Conservation (phyloP, 352 stramenopile species). For the Thraustochytrium aureum region DNA sequence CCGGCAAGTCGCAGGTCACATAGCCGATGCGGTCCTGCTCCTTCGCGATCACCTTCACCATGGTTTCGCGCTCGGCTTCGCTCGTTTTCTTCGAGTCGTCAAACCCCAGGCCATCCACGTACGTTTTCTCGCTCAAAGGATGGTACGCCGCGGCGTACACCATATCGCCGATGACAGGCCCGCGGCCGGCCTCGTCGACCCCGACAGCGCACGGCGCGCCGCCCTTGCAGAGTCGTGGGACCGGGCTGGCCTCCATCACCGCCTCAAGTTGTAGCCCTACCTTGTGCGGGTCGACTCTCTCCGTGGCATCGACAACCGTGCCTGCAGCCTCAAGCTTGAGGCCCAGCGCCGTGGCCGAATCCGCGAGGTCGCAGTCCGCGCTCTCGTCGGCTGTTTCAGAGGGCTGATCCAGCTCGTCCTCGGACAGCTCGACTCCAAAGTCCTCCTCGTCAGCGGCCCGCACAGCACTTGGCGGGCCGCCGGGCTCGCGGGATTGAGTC, state of each 20-base stretch:
- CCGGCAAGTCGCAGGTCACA: constrained; percentile 81
- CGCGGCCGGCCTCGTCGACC: constrained; percentile 92
- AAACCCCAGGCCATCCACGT: constrained; percentile 79
- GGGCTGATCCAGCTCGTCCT: neutral
- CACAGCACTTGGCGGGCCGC: no score
- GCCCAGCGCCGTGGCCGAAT: no score
- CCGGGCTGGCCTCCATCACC: constrained; percentile 66
- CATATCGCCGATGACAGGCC: constrained; percentile 91
- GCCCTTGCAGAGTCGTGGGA: constrained; percentile 66
- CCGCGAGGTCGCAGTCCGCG: no score
- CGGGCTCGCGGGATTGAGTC: no score
- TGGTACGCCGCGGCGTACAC: constrained; percentile 91
- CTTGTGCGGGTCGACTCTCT: no score
- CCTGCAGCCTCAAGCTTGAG: no score
- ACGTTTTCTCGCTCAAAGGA: constrained; percentile 66
- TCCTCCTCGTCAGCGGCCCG: neutral
- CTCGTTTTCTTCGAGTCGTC: constrained; percentile 92
- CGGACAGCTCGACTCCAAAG: neutral
- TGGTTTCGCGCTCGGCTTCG: constrained; percentile 71
- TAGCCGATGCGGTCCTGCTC: constrained; percentile 77
- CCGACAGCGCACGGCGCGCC: constrained; percentile 79
- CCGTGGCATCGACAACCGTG: no score
- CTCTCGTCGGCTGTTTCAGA: no score
- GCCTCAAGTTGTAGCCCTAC: neutral
- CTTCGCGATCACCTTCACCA: constrained; percentile 82